Conservation (phyloP, 805 yeast genomes). For the Trichomonascus vanleenenianus region DNA sequence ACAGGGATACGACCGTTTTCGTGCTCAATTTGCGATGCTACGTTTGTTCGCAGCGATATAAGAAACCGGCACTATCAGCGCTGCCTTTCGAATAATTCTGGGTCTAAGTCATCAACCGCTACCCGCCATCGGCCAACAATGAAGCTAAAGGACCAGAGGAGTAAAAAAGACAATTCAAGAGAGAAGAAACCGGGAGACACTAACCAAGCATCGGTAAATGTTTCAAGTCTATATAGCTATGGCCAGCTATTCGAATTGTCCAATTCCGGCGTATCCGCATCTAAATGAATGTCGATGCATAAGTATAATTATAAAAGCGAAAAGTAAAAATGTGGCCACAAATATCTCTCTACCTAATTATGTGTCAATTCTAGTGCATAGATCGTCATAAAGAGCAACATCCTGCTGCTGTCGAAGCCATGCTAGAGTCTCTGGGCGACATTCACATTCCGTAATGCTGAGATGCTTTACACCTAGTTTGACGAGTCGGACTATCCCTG, state of each 20-base stretch:
- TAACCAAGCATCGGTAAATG: too few relatives aligned
- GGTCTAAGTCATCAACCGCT: too few relatives aligned
- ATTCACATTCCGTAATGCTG: neutral
- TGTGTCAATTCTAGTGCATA: too few relatives aligned
- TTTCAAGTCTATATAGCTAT: neutral
- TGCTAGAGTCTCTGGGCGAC: neutral
- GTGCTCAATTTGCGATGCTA: conserved; percentile 54
- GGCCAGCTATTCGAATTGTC: neutral
- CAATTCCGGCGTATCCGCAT: neutral
- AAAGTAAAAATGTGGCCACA: neutral
- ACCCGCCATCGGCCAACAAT: too few relatives aligned
- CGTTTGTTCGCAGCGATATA: conserved; percentile 19
- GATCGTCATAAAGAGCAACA: too few relatives aligned
- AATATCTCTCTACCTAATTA: too few relatives aligned
- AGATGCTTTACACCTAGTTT: neutral
- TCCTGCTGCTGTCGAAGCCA: neutral
- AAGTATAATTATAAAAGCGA: neutral
- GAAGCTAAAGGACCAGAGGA: too few relatives aligned
- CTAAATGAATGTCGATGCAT: neutral
- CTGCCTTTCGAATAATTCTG: conserved; percentile 7
- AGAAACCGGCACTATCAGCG: conserved; percentile 17
- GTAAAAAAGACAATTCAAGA: too few relatives aligned
- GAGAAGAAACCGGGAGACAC: too few relatives aligned
- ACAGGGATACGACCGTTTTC: conserved; percentile 81
- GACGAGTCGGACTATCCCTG: neutral